phyloP scores from a whole-genome alignment of 305 asterid species.

The Solanum hybrid region DNA sequence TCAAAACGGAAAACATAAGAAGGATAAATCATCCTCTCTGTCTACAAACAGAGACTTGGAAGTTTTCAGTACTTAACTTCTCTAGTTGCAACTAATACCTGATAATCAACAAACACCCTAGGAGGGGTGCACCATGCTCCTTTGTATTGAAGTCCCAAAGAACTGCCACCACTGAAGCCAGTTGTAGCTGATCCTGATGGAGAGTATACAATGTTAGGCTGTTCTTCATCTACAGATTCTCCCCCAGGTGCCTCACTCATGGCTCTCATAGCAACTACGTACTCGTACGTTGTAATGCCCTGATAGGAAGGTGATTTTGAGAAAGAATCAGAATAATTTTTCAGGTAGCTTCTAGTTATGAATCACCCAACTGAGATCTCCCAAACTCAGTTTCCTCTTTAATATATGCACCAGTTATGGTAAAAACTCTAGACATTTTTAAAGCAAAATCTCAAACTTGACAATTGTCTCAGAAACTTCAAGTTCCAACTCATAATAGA shows the following conservation, averaged over 20 bases:
- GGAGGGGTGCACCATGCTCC: slow-evolving; percentile 99
- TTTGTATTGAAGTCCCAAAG: slow-evolving; percentile 91
- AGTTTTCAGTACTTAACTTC: background rate
- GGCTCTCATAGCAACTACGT: slow-evolving; percentile 97
- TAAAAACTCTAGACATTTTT: background rate
- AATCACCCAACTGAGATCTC: background rate
- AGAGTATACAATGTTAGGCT: slow-evolving; percentile 62
- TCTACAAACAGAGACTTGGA: background rate
- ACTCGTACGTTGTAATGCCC: slow-evolving; percentile 96
- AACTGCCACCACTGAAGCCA: slow-evolving; percentile 96
- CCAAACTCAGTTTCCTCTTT: background rate
- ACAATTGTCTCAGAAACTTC: background rate
- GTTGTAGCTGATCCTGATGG: slow-evolving; percentile 94
- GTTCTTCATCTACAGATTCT: slow-evolving; percentile 70
- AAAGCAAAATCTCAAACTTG: background rate
- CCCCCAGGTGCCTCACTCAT: slow-evolving; percentile 90
- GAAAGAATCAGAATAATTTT: background rate
- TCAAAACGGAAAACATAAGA: background rate
- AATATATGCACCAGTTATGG: background rate
- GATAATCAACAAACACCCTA: slow-evolving; percentile 89
- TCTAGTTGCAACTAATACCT: slow-evolving; percentile 35
- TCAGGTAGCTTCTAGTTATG: background rate
- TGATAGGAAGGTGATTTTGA: slow-evolving; percentile 18
- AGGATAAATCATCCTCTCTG: background rate
- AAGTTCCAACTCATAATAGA: background rate